These are phyloP conservation scores for Neurospora sp. DNA, from an alignment of 495 filamentous ascomycete species.

Conservation along the genomic window DNA sequence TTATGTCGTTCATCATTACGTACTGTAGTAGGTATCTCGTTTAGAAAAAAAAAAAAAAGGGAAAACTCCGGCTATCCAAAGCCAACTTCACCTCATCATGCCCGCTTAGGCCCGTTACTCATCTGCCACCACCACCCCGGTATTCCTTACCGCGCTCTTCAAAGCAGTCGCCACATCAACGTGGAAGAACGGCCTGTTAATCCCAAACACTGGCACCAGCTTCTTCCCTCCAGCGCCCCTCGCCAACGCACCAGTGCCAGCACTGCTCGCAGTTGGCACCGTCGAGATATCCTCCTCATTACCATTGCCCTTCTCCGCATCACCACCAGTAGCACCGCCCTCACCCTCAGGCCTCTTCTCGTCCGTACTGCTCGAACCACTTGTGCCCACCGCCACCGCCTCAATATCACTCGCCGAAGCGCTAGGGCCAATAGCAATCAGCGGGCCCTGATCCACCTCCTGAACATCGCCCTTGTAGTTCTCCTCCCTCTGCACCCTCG, in stretches of 20 bases:
- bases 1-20: not conserved
- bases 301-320: not conserved
- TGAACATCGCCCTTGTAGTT: not conserved
- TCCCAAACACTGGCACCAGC: slow-evolving; percentile 30
- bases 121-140: not conserved
- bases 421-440: slow-evolving; percentile 13
- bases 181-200: slow-evolving; percentile 46
- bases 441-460: slow-evolving; percentile 1
- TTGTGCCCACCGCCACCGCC: not conserved
- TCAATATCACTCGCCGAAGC: not conserved
- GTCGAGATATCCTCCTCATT: slow-evolving; percentile 13
- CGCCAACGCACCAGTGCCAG: slow-evolving; percentile 6
- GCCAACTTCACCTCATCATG: not conserved
- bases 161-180: slow-evolving; percentile 69
- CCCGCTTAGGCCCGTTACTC: not conserved
- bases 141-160: slow-evolving; percentile 8
- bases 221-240: slow-evolving; percentile 1
- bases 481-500: slow-evolving; percentile 5
- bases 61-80: not conserved
- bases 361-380: not conserved
- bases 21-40: not conserved
- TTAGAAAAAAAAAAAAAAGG: not conserved
- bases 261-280: not conserved
- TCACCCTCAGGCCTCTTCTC: slow-evolving; percentile 3
- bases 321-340: not conserved